Conservation (phyloP, 257 asterid species). For the Haberlea rhodopensis region DNA sequence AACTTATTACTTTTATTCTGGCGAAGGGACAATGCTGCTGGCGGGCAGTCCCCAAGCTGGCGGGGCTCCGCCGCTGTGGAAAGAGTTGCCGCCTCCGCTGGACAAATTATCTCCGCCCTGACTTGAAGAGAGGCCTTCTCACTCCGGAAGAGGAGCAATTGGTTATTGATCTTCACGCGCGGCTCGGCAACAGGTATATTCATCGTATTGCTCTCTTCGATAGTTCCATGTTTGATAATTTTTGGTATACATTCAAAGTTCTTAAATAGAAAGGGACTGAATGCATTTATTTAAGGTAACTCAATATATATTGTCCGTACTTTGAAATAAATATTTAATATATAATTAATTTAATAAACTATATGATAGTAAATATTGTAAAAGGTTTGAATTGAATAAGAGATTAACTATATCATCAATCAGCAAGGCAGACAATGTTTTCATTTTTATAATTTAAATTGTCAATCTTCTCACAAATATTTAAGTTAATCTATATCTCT, state of each 20-base stretch:
- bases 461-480: too few species aligned
- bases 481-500: too few species aligned
- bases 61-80: slow-evolving; percentile 98
- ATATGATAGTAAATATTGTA: too few species aligned
- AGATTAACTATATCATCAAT: too few species aligned
- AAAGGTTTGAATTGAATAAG: too few species aligned
- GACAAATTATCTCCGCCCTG: slow-evolving; percentile 98
- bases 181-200: slow-evolving; percentile 79
- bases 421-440: too few species aligned
- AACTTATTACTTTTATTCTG: slow-evolving; percentile 71
- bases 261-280: too few species aligned
- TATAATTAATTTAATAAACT: too few species aligned
- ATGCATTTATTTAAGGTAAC: too few species aligned
- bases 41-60: slow-evolving; percentile 96
- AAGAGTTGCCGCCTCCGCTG: slow-evolving; percentile 96
- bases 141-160: slow-evolving; percentile 76
- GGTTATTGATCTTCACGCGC: slow-evolving; percentile 91
- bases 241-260: neutral
- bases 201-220: neutral
- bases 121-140: slow-evolving; percentile 90
- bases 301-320: too few species aligned
- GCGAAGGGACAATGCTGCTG: slow-evolving; percentile 96
- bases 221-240: neutral
- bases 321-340: too few species aligned
- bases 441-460: too few species aligned